A percentile compares a stretch with the other conserved stretches of the same genome.
Evolutionary conservation across 306 rosid genomes (phyloP).

Genomic region (Crotalaria pallida): DNA sequence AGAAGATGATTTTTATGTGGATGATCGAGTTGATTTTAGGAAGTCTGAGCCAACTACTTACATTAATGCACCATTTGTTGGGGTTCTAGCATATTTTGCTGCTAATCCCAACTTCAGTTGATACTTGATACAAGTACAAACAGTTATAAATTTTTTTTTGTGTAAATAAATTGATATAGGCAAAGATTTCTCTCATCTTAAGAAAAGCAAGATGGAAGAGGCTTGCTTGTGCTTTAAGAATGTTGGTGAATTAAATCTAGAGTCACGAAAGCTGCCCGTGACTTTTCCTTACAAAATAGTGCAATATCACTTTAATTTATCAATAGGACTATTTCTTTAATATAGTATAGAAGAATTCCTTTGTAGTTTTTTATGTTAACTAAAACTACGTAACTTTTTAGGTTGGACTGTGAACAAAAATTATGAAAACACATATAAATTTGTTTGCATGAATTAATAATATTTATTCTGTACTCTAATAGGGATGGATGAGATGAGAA

Average conservation of each 20-base stretch:
- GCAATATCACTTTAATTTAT: too few species aligned
- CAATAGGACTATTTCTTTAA: too few species aligned
- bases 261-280: neutral
- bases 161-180: constrained; percentile 6
- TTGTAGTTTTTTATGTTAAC: too few species aligned
- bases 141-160: constrained; percentile 5
- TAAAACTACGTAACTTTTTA: too few species aligned
- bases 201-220: constrained; percentile 42
- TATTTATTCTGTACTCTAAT: too few species aligned
- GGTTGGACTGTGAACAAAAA: too few species aligned
- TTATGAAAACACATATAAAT: too few species aligned
- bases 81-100: constrained; percentile 59
- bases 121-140: neutral
- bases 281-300: neutral
- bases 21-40: constrained; percentile 61
- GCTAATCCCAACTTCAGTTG: constrained; percentile 49
- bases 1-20: constrained; percentile 55
- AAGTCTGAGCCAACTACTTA: constrained; percentile 84
- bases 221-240: constrained; percentile 6
- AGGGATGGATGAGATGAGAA: too few species aligned
- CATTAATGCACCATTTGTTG: constrained; percentile 87
- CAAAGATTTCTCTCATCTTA: constrained; percentile 47
- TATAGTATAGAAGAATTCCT: too few species aligned
- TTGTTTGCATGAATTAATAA: too few species aligned
- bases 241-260: neutral